Evolutionary conservation across 176 grass and related monocot species (phyloP).

Genomic region (Cocos nucifera): DNA sequence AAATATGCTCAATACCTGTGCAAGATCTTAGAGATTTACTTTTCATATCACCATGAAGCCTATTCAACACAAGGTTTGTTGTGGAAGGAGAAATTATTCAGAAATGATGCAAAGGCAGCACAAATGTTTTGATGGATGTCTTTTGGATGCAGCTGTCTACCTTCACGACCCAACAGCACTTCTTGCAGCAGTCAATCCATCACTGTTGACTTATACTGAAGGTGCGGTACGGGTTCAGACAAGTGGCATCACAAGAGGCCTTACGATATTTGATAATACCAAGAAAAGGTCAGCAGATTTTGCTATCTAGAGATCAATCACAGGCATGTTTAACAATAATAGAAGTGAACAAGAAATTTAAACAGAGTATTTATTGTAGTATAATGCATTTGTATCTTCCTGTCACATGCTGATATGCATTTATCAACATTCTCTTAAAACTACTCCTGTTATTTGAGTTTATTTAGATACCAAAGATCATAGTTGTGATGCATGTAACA

Average conservation of each 20-base stretch:
- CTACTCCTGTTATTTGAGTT: too few species aligned
- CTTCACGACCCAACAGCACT: constrained; percentile 79
- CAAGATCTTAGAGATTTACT: constrained; percentile 80
- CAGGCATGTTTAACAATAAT: too few species aligned
- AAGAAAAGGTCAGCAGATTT: constrained; percentile 51
- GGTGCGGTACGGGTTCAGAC: constrained; percentile 81
- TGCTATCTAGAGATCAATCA: neutral
- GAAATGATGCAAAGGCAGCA: too few species aligned
- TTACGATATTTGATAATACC: constrained; percentile 77
- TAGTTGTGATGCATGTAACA: too few species aligned
- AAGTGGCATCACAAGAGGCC: constrained; percentile 59
- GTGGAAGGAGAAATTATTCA: constrained; percentile 2
- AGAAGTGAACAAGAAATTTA: too few species aligned
- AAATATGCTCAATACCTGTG: constrained; percentile 74
- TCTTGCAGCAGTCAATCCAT: constrained; percentile 74
- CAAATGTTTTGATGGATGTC: constrained; percentile 3
- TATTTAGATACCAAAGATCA: too few species aligned
- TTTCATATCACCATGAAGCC: constrained; percentile 60
- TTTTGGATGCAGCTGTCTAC: constrained; percentile 61
- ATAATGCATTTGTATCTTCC: too few species aligned
- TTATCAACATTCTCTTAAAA: too few species aligned
- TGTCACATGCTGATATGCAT: too few species aligned
- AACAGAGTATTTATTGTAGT: too few species aligned
- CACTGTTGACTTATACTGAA: constrained; percentile 82
- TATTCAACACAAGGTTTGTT: constrained; percentile 62